A percentile compares a stretch with the other conserved stretches of the same genome.
Evolutionary conservation across 805 yeast genomes (phyloP).

Genomic region (Saccharomycopsis babjevae): DNA sequence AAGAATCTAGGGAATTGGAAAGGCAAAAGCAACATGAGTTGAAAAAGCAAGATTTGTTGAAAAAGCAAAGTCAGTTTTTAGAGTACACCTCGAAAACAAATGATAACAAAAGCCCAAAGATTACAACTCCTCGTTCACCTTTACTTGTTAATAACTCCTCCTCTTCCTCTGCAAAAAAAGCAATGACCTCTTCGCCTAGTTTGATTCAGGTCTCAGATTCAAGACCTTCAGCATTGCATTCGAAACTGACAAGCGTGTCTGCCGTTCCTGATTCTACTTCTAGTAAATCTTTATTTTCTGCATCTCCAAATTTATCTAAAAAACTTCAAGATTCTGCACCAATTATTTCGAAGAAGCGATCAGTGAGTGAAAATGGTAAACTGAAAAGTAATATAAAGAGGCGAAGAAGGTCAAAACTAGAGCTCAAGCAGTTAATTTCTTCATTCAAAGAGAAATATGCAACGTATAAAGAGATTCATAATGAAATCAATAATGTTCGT

Average conservation of each 20-base stretch:
- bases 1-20: conserved; percentile 2
- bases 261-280: neutral
- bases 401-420: neutral
- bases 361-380: neutral
- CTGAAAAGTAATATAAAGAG: neutral
- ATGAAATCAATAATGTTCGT: neutral
- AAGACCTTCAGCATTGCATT: neutral
- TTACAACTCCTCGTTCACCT: neutral
- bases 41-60: neutral
- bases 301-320: neutral
- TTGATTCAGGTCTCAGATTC: neutral
- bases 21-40: conserved; percentile 1
- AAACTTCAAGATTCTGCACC: neutral
- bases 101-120: neutral
- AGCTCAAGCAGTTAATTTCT: neutral
- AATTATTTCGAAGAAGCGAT: neutral
- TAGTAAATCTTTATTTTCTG: neutral
- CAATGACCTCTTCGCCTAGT: neutral
- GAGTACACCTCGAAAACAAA: neutral
- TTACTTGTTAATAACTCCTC: neutral
- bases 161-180: neutral
- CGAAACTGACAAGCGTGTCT: neutral
- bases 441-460: neutral
- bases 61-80: neutral
- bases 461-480: neutral